A percentile compares a stretch with the other conserved stretches of the same genome.
phyloP scores from a whole-genome alignment of 169 alveolate genomes.

The Babesia caballi region DNA sequence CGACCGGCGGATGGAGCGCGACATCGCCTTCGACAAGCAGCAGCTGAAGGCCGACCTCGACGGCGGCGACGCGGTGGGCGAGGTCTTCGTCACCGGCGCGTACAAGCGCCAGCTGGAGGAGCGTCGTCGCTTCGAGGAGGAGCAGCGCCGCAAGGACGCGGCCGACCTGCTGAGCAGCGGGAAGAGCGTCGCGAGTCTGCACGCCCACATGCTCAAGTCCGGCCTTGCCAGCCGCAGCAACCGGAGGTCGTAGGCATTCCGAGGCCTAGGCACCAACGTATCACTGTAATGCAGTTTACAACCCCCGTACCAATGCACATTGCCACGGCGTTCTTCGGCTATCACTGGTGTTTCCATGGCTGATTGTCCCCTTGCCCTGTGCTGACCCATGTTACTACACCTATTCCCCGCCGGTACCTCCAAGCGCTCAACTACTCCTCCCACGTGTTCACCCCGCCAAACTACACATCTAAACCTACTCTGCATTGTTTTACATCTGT shows the following conservation, averaged over 20 bases:
- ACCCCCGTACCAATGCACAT: too few relatives aligned
- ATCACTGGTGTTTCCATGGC: too few relatives aligned
- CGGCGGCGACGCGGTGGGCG: constrained; percentile 47
- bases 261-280: too few relatives aligned
- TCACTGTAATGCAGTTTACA: too few relatives aligned
- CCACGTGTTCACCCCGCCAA: too few relatives aligned
- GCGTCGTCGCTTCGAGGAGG: constrained; percentile 60
- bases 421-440: too few relatives aligned
- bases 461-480: too few relatives aligned
- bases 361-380: too few relatives aligned
- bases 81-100: constrained; percentile 76
- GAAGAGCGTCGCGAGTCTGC: constrained; percentile 65
- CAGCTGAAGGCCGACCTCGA: constrained; percentile 65
- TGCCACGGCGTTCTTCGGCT: too few relatives aligned
- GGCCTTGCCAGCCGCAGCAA: constrained; percentile 54
- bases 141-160: constrained; percentile 53
- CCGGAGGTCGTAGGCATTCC: background rate
- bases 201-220: constrained; percentile 63
- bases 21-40: constrained; percentile 71
- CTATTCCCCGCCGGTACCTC: too few relatives aligned
- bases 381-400: too few relatives aligned
- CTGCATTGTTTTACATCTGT: too few relatives aligned
- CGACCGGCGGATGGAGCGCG: constrained; percentile 70
- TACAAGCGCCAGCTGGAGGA: constrained; percentile 75
- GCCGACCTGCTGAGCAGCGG: constrained; percentile 46